Percentiles rank a stretch among this genome's conserved stretches.
phyloP scores from a whole-genome alignment of 495 filamentous ascomycete genomes.

The Terfezia claveryi region DNA sequence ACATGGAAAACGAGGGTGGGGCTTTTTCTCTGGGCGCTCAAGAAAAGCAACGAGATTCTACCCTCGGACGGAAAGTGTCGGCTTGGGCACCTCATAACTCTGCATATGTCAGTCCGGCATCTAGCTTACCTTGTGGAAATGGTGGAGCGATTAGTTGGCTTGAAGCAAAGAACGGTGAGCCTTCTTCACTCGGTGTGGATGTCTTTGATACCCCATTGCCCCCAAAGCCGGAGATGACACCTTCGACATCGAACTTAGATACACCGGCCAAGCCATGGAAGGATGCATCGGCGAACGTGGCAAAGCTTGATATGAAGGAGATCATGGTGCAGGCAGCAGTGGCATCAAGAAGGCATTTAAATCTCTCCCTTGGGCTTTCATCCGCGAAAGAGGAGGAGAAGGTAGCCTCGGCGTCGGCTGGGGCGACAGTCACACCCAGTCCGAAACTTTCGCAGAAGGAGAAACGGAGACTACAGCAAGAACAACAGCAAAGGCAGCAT shows the following conservation, averaged over 20 bases:
- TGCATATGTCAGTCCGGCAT: too few species aligned
- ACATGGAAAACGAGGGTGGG: too few species aligned
- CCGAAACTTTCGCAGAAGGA: slow-evolving; percentile 71
- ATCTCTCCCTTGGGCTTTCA: slow-evolving; percentile 49
- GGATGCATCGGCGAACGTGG: slow-evolving; percentile 28
- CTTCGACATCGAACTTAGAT: not conserved
- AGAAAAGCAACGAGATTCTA: slow-evolving; percentile 1
- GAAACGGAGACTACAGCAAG: slow-evolving; percentile 59
- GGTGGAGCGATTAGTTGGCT: too few species aligned
- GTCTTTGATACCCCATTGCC: too few species aligned
- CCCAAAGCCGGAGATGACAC: not conserved
- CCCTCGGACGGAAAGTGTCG: not conserved
- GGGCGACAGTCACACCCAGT: slow-evolving; percentile 8
- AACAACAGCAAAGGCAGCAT: slow-evolving; percentile 31
- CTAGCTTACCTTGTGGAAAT: too few species aligned
- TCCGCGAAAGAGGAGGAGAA: slow-evolving; percentile 12
- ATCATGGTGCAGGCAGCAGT: slow-evolving; percentile 61
- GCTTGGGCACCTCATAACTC: too few species aligned
- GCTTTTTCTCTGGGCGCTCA: too few species aligned
- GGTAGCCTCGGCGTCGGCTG: slow-evolving; percentile 17
- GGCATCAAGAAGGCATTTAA: slow-evolving; percentile 31
- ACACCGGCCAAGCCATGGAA: slow-evolving; percentile 33
- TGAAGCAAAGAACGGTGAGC: too few species aligned
- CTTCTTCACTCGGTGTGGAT: too few species aligned
- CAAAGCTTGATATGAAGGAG: slow-evolving; percentile 57